phyloP scores from a whole-genome alignment of 1,139 yeast genomes.

The Yamadazyma atmosphaerica region DNA sequence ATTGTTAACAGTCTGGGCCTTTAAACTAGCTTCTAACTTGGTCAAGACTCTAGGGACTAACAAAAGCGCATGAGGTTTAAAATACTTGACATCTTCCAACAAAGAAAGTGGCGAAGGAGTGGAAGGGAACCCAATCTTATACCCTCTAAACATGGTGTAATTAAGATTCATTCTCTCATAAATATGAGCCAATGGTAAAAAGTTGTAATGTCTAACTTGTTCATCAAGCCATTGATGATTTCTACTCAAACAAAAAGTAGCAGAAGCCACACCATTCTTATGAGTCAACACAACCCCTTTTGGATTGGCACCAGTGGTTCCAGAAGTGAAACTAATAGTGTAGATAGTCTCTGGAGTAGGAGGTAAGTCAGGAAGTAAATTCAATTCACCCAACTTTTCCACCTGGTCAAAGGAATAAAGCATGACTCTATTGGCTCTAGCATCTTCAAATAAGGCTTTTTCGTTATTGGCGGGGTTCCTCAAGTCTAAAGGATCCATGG shows the following conservation, averaged over 20 bases:
- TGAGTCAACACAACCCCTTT: slow-evolving; percentile 73
- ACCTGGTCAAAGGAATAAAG: slow-evolving; percentile 54
- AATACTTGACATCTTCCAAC: slow-evolving; percentile 54
- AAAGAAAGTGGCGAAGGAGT: slow-evolving; percentile 46
- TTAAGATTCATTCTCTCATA: slow-evolving; percentile 38
- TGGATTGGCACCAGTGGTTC: slow-evolving; percentile 69
- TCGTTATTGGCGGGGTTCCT: slow-evolving; percentile 15
- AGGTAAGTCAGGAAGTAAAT: slow-evolving; percentile 44
- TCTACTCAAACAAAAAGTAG: slow-evolving; percentile 25
- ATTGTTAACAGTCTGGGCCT: slow-evolving; percentile 43
- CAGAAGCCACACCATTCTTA: slow-evolving; percentile 50
- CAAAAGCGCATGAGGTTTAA: slow-evolving; percentile 54
- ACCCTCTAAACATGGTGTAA: slow-evolving; percentile 33
- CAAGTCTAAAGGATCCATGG: slow-evolving; percentile 42
- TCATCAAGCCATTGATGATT: neutral
- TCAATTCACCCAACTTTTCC: slow-evolving; percentile 51
- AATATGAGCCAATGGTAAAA: slow-evolving; percentile 37
- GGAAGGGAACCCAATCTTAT: slow-evolving; percentile 44
- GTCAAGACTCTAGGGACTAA: slow-evolving; percentile 70
- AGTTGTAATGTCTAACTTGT: slow-evolving; percentile 17
- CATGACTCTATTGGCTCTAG: slow-evolving; percentile 25
- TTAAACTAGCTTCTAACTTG: slow-evolving; percentile 56
- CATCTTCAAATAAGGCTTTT: slow-evolving; percentile 17
- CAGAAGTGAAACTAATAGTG: slow-evolving; percentile 77
- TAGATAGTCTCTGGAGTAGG: slow-evolving; percentile 56